phyloP scores from a whole-genome alignment of 169 alveolate species.

The Babesia microti region DNA sequence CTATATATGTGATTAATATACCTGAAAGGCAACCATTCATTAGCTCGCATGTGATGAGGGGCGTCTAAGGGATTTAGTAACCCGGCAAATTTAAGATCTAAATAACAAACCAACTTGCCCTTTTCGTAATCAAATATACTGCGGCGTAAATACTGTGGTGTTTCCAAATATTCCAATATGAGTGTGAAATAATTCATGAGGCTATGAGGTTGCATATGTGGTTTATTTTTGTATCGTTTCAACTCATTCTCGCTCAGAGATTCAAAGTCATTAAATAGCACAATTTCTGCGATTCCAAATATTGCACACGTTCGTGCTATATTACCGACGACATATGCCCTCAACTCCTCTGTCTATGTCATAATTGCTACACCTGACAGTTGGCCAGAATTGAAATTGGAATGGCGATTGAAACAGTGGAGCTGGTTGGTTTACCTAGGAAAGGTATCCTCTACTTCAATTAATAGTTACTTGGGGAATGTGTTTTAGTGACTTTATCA shows the following conservation, averaged over 20 bases:
- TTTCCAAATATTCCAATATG: constrained; percentile 90
- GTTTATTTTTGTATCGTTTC: constrained; percentile 32
- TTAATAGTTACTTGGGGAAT: constrained; percentile 29
- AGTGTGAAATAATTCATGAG: constrained; percentile 78
- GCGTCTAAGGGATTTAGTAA: constrained; percentile 96
- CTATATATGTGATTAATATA: constrained; percentile 46
- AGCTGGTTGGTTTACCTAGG: constrained; percentile 49
- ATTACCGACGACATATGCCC: constrained; percentile 79
- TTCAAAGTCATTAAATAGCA: constrained; percentile 70
- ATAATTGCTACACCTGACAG: constrained; percentile 35
- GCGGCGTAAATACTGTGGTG: constrained; percentile 95
- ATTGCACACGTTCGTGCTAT: constrained; percentile 82
- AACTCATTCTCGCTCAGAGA: constrained; percentile 9
- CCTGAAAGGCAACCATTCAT: constrained; percentile 85
- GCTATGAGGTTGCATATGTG: too few relatives aligned
- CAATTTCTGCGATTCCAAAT: constrained; percentile 83
- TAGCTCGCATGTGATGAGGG: constrained; percentile 92
- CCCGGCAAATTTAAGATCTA: constrained; percentile 86
- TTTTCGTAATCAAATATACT: constrained; percentile 64
- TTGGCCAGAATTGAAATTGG: constrained; percentile 70
- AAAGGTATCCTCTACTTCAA: constrained; percentile 42
- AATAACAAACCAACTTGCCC: constrained; percentile 2
- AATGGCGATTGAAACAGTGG: constrained; percentile 66
- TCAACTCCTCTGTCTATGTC: constrained; percentile 64
- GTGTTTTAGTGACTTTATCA: too few relatives aligned